A percentile compares a stretch with the other conserved stretches of the same genome.
Evolutionary conservation across 192 early-diverging fungal species (phyloP).

Genomic region (Mortierella hygrophila): DNA sequence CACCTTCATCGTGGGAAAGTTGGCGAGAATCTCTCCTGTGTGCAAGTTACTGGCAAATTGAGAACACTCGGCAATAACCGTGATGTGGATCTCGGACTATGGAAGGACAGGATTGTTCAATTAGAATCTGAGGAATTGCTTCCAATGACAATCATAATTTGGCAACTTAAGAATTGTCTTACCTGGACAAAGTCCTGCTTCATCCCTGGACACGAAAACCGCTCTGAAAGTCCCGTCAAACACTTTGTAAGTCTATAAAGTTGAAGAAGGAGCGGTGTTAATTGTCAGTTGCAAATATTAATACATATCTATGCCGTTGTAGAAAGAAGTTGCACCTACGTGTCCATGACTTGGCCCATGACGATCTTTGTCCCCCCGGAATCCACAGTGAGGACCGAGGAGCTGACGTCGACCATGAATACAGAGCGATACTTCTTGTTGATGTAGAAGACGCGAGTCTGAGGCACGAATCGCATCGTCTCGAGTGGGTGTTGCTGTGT

Average conservation of each 20-base stretch:
- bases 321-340: conserved; percentile 41
- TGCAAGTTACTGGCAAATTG: conserved; percentile 72
- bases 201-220: conserved; percentile 47
- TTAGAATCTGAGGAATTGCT: too few species aligned
- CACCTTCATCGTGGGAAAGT: conserved; percentile 72
- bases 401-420: conserved; percentile 77
- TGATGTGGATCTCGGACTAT: conserved; percentile 62
- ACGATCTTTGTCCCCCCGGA: conserved; percentile 54
- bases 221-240: conserved; percentile 42
- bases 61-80: conserved; percentile 71
- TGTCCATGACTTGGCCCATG: conserved; percentile 64
- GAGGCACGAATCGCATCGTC: conserved; percentile 68
- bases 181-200: conserved; percentile 42
- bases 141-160: not conserved
- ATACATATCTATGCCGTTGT: not conserved
- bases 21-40: conserved; percentile 65
- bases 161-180: conserved; percentile 1
- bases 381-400: conserved; percentile 75
- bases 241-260: conserved; percentile 48
- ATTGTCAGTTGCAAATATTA: not conserved
- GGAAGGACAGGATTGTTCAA: not conserved
- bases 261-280: not conserved
- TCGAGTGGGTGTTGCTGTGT: conserved; percentile 13
- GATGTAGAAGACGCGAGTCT: conserved; percentile 72
- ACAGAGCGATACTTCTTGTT: conserved; percentile 72